Evolutionary conservation across 2,329 filamentous ascomycete species (phyloP), one percentile per base, ranked within the genome.

Genomic region (Fusarium virguliforme): DNA sequence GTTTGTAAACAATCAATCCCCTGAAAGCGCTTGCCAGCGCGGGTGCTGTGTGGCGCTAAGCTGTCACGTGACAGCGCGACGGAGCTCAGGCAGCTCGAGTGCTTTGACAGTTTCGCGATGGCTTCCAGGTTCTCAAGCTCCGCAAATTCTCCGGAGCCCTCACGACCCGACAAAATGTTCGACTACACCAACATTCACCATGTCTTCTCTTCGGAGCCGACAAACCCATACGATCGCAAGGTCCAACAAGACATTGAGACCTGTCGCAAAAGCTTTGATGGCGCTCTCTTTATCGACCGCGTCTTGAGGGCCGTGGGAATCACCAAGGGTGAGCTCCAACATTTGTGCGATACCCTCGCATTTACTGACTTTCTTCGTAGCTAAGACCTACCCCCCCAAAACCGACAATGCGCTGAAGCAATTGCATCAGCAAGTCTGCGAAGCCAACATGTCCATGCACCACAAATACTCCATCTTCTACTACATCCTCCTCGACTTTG

Each of bases 391-490:
- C 77, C 94, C 94, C 46, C 93, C 94, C 0, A 90, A 89, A 76
- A 89, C 88, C 59, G 90, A 92, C 64, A 85, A 84, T 65, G 88
- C 90, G 43, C 86, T 97, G 32, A 88, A 89, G 72, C 87, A 89
- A 40, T 86, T 97, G 6, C 91, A 95, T 81, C 84, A 89, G 67
- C 88, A 90, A 65, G 90, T 97, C 70, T 87, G 90, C 78, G 86
- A 89, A 28, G 88, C 83, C 60, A 84, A 83, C 54, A 89, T 91
- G 73, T 88, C 91, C 8, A 85, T 89, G 60, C 92, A 95, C 79
- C 91, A 95, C 82, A 95, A 95, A 79, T 89, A 94, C 72, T 93
- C 94, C 18, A 87, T 96, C 53, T 85, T 97, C 70, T 97, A 93
- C 84, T 97, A 97, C 79, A 84, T 97, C 40, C 86, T 97, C 4